Evolutionary conservation across 2,329 filamentous ascomycete genomes (phyloP).

Genomic region (Fusarium solani-melongenae): DNA sequence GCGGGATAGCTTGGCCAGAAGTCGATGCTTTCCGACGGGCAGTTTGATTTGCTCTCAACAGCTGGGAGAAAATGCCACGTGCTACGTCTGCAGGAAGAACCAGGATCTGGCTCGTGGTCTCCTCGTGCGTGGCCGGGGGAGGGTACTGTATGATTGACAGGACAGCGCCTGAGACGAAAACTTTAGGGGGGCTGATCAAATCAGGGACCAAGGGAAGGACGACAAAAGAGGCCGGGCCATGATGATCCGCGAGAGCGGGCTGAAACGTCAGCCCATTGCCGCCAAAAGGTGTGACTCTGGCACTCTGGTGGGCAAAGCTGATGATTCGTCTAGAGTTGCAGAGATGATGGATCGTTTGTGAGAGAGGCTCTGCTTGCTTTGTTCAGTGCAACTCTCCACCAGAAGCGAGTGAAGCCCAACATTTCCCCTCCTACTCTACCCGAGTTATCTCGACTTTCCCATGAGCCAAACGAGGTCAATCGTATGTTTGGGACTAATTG

Average conservation of each 20-base stretch:
- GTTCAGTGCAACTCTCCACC: background rate
- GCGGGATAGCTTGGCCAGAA: background rate
- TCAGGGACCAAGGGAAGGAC: background rate
- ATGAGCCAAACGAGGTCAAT: background rate
- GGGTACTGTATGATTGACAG: background rate
- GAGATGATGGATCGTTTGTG: background rate
- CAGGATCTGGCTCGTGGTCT: background rate
- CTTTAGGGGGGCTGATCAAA: background rate
- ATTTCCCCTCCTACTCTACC: background rate
- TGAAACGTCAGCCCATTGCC: constrained; percentile 40
- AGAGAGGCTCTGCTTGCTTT: background rate
- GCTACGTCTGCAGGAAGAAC: constrained; percentile 17
- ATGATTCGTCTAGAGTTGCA: background rate
- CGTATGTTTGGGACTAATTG: background rate
- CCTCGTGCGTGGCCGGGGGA: background rate
- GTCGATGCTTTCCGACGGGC: background rate
- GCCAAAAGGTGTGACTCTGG: background rate
- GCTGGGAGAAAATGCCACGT: constrained; percentile 27
- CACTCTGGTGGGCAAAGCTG: background rate
- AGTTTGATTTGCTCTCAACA: background rate
- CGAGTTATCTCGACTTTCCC: background rate
- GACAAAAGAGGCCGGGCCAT: background rate
- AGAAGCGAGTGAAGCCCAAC: background rate
- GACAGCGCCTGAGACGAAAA: background rate
- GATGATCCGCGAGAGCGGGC: constrained; percentile 31